phyloP scores from a whole-genome alignment of 2,329 filamentous ascomycete genomes.

The Fusarium torulosum region DNA sequence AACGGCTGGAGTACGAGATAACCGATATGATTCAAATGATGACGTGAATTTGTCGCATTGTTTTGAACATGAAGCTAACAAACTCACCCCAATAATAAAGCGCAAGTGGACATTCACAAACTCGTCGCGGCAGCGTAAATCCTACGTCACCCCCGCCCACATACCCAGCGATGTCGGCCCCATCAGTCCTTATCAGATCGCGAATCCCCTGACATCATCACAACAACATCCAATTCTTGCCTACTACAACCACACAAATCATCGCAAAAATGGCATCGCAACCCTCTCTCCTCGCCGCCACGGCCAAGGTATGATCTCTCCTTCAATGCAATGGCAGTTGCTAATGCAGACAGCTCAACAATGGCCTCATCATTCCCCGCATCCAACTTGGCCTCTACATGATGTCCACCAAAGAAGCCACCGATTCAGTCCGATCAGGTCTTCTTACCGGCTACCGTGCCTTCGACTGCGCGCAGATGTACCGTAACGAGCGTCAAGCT shows the following conservation, averaged over 20 bases:
- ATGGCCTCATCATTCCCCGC: constrained; percentile 75
- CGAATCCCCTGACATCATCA: constrained; percentile 16
- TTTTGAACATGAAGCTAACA: neutral
- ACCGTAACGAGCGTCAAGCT: constrained; percentile 77
- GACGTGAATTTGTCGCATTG: neutral
- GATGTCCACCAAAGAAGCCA: constrained; percentile 72
- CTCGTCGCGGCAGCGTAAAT: neutral
- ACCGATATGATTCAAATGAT: neutral
- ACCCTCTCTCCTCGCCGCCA: constrained; percentile 41
- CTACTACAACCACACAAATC: neutral
- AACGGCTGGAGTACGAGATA: neutral
- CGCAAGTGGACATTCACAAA: neutral
- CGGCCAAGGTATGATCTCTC: constrained; percentile 32
- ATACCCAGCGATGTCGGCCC: constrained; percentile 26
- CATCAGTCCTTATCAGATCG: constrained; percentile 20
- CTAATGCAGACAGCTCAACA: constrained; percentile 64
- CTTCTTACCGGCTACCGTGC: constrained; percentile 66
- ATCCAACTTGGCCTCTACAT: constrained; percentile 82
- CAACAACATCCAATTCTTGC: neutral
- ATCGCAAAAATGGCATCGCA: constrained; percentile 36
- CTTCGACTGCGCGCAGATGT: constrained; percentile 68
- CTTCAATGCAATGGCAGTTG: fast-evolving
- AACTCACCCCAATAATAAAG: neutral
- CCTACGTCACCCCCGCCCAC: constrained; percentile 21
- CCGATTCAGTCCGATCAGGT: constrained; percentile 67